phyloP scores from a whole-genome alignment of 2,329 filamentous ascomycete species.

The Parafenestella ontariensis region DNA sequence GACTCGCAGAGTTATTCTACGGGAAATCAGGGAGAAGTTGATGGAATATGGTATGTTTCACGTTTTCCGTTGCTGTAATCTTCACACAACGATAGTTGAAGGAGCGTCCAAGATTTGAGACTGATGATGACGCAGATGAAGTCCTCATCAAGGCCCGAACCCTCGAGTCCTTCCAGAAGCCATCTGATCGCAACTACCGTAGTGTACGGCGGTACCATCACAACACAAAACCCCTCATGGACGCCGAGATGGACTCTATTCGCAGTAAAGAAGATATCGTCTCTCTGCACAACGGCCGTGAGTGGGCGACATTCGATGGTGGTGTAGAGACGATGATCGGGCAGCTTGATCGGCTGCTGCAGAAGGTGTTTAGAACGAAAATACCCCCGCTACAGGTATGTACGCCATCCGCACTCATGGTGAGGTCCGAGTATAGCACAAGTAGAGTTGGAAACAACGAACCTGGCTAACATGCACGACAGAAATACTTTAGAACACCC shows the following conservation, averaged over 20 bases:
- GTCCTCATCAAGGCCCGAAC: constrained; percentile 49
- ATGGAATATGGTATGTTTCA: constrained; percentile 43
- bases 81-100: too few relatives aligned
- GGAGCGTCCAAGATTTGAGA: too few relatives aligned
- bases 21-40: constrained; percentile 42
- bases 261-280: constrained; percentile 52
- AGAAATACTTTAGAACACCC: constrained; percentile 50
- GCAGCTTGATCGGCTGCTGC: constrained; percentile 31
- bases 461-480: not conserved
- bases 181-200: constrained; percentile 50
- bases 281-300: constrained; percentile 48
- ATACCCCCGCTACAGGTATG: constrained; percentile 36
- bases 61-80: not conserved
- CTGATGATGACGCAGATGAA: constrained; percentile 34
- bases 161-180: constrained; percentile 48
- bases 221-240: constrained; percentile 46
- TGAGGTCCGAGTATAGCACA: not conserved
- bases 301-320: constrained; percentile 52
- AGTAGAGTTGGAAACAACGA: not conserved
- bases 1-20: constrained; percentile 36
- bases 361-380: constrained; percentile 29
- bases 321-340: constrained; percentile 46
- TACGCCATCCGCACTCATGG: not conserved
- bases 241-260: constrained; percentile 47
- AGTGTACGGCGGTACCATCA: constrained; percentile 48